A percentile compares a stretch with the other conserved stretches of the same genome.
Conservation (phyloP, 2,329 filamentous ascomycete species). For the Rhynchosporium agropyri region DNA sequence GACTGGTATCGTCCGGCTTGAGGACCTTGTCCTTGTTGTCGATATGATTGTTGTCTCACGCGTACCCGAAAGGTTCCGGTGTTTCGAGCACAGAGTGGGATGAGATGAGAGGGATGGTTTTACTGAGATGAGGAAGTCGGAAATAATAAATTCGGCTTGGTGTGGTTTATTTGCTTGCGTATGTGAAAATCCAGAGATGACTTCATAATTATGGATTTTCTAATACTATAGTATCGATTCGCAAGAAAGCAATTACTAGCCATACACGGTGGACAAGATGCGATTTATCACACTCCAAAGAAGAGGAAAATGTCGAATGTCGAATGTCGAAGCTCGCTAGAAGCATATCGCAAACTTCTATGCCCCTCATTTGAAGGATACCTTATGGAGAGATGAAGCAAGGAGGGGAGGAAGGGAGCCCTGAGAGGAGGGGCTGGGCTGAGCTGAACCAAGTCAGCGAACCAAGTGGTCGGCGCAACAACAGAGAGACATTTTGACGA, state of each 20-base stretch:
- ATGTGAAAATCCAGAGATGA: background rate
- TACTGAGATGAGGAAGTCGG: background rate
- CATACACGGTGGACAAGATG: too few relatives aligned
- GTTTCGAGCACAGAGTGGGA: conserved; percentile 15
- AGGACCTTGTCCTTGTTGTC: background rate
- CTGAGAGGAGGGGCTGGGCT: conserved; percentile 22
- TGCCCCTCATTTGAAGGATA: conserved; percentile 16
- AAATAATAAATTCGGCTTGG: background rate
- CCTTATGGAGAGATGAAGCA: background rate
- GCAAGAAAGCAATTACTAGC: too few relatives aligned
- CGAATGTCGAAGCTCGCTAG: conserved; percentile 17
- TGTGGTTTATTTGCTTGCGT: background rate
- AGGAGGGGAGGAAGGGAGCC: background rate
- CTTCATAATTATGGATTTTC: too few relatives aligned
- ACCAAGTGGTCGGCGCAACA: background rate
- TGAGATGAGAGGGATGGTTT: conserved; percentile 16
- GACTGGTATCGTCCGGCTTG: too few relatives aligned
- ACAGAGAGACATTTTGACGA: conserved; percentile 4
- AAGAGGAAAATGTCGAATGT: background rate
- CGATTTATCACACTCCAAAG: too few relatives aligned
- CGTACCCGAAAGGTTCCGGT: conserved; percentile 18
- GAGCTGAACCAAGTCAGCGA: conserved; percentile 1
- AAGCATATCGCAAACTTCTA: conserved; percentile 31
- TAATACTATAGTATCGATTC: too few relatives aligned
- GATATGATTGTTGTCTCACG: conserved; percentile 9